phyloP scores from a whole-genome alignment of 2,329 filamentous ascomycete genomes.

The Hirsutella minnesotensis region DNA sequence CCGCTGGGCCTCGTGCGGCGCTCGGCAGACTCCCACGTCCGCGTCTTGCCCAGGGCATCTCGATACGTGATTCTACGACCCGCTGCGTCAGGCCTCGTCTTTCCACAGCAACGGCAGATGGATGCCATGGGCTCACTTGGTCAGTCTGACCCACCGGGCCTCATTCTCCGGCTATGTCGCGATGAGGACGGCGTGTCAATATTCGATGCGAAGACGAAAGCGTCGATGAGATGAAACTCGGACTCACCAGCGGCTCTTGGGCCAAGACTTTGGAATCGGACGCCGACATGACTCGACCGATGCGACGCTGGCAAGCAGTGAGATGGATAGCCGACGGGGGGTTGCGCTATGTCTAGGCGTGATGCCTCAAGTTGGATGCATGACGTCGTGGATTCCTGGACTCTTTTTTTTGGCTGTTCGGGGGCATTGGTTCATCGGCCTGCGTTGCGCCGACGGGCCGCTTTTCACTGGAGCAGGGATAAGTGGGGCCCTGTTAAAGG shows the following conservation, averaged over 20 bases:
- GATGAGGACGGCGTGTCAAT: background rate
- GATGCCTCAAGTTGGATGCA: too few species aligned
- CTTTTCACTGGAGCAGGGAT: too few species aligned
- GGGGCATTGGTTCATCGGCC: too few species aligned
- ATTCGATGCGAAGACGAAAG: background rate
- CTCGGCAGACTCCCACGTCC: slow-evolving; percentile 63
- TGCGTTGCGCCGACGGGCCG: too few species aligned
- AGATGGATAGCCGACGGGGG: too few species aligned
- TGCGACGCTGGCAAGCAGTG: too few species aligned
- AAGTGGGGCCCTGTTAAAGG: too few species aligned
- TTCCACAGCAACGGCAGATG: background rate
- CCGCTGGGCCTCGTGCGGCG: slow-evolving; percentile 52
- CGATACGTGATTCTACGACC: slow-evolving; percentile 44
- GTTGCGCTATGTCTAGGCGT: too few species aligned
- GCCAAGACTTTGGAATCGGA: slow-evolving; percentile 29
- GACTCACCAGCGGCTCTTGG: slow-evolving; percentile 31
- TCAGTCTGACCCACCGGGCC: slow-evolving; percentile 47
- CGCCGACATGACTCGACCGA: too few species aligned
- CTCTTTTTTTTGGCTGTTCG: too few species aligned
- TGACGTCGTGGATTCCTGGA: too few species aligned
- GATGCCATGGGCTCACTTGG: slow-evolving; percentile 30
- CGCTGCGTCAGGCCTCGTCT: background rate
- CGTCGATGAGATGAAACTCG: background rate
- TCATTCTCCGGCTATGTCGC: slow-evolving; percentile 31
- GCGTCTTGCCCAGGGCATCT: slow-evolving; percentile 45